phyloP scores from a whole-genome alignment of 768 basidiomycete genomes.

The Calocybe cyanea region DNA sequence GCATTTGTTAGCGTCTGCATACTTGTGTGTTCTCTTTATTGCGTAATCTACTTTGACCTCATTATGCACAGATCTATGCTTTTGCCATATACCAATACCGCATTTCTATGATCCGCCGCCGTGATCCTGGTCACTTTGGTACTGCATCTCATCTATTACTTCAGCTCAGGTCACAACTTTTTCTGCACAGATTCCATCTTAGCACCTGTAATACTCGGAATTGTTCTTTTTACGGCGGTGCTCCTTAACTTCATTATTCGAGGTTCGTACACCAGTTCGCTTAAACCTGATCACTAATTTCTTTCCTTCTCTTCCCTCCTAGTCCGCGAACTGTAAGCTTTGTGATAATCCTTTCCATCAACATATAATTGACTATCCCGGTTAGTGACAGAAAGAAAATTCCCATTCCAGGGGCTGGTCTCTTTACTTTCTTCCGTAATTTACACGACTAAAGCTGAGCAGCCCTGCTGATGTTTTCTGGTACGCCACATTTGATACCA shows the following conservation, averaged over 20 bases:
- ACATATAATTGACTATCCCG: background rate
- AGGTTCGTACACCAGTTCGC: constrained; percentile 45
- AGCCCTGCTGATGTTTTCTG: background rate
- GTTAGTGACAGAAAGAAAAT: constrained; percentile 22
- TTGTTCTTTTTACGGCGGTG: constrained; percentile 81
- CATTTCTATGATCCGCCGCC: constrained; percentile 84
- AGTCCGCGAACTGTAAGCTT: constrained; percentile 60
- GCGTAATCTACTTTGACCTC: background rate
- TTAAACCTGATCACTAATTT: constrained; percentile 2
- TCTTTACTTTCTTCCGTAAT: constrained; percentile 13
- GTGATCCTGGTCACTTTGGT: constrained; percentile 92
- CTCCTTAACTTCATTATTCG: constrained; percentile 86
- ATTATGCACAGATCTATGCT: constrained; percentile 64
- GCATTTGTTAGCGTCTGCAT: constrained; percentile 73
- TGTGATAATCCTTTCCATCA: background rate
- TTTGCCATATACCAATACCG: constrained; percentile 84
- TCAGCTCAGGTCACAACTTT: background rate
- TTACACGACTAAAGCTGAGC: no score
- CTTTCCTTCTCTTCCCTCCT: constrained; percentile 4
- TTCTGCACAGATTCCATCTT: constrained; percentile 36
- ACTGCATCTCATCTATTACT: constrained; percentile 15
- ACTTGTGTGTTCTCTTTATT: constrained; percentile 40
- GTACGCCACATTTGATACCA: no score
- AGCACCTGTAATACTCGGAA: constrained; percentile 82
- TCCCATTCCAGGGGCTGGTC: constrained; percentile 26